These are phyloP conservation scores for Spathaspora boniae DNA, from an alignment of 805 yeast genomes.

Conservation along the genomic window DNA sequence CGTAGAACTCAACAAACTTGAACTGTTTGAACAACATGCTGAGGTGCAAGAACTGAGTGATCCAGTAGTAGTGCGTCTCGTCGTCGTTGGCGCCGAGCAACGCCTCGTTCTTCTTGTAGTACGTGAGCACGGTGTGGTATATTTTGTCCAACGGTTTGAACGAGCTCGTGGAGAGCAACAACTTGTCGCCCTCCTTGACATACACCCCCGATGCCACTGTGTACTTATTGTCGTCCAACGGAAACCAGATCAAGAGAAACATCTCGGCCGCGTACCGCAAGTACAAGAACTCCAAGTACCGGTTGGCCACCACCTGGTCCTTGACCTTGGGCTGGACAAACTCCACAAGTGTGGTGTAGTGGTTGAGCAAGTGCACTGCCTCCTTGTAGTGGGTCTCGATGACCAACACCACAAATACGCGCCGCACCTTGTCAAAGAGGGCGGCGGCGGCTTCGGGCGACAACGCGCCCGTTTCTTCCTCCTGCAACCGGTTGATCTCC, in stretches of 20 bases:
- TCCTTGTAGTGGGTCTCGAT: slow-evolving; percentile 18
- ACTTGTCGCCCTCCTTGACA: slow-evolving; percentile 2
- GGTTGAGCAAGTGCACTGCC: slow-evolving; percentile 16
- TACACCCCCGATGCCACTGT: slow-evolving; percentile 6
- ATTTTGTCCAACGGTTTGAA: slow-evolving; percentile 15
- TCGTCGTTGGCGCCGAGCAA: slow-evolving; percentile 10
- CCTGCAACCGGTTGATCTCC: not conserved
- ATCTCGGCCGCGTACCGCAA: slow-evolving; percentile 21
- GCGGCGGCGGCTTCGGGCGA: not conserved
- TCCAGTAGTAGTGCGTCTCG: slow-evolving; percentile 22
- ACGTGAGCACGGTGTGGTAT: slow-evolving; percentile 20
- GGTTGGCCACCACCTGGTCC: slow-evolving; percentile 18
- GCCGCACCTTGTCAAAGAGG: slow-evolving; percentile 6
- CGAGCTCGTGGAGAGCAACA: slow-evolving; percentile 6
- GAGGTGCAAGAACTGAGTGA: slow-evolving; percentile 20
- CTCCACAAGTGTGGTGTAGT: slow-evolving; percentile 15
- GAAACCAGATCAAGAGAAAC: slow-evolving; percentile 14
- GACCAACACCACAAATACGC: slow-evolving; percentile 9
- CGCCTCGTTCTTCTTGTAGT: slow-evolving; percentile 19
- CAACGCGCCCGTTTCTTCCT: slow-evolving; percentile 1
- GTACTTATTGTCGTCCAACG: slow-evolving; percentile 7
- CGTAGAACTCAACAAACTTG: slow-evolving; percentile 22
- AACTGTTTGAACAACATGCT: slow-evolving; percentile 22
- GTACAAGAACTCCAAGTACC: slow-evolving; percentile 26
- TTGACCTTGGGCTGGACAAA: slow-evolving; percentile 24